These are phyloP conservation scores for Lachnellula arida DNA, from an alignment of 2,329 filamentous ascomycete genomes.

Conservation along the genomic window DNA sequence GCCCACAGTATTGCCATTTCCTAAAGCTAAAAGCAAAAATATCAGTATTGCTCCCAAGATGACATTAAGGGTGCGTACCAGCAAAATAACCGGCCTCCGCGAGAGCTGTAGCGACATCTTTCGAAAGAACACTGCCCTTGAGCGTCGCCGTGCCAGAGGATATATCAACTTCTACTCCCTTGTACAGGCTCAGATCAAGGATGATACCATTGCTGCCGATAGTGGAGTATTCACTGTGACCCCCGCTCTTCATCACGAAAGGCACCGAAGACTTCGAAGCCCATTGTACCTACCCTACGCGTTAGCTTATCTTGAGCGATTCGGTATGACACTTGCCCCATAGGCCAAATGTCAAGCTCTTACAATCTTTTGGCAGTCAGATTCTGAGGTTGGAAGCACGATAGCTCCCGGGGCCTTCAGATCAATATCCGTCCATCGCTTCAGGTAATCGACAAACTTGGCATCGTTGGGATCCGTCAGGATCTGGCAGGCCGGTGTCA, in stretches of 20 bases:
- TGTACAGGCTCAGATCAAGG: constrained; percentile 24
- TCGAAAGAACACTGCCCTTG: constrained; percentile 11
- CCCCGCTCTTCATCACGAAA: constrained; percentile 25
- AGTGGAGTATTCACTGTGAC: constrained; percentile 28
- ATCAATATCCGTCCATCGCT: constrained; percentile 15
- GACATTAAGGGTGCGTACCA: not conserved
- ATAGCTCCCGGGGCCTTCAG: constrained; percentile 13
- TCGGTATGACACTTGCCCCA: no score
- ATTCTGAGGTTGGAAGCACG: constrained; percentile 11
- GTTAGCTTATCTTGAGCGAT: no score
- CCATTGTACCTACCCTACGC: constrained; percentile 1
- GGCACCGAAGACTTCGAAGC: constrained; percentile 8
- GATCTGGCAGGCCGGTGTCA: not conserved
- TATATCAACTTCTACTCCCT: constrained; percentile 16
- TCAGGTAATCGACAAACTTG: constrained; percentile 2
- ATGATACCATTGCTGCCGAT: constrained; percentile 24
- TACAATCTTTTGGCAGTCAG: constrained; percentile 11
- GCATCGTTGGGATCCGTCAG: not conserved
- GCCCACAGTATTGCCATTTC: constrained; percentile 31
- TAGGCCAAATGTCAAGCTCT: no score
- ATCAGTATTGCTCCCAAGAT: not conserved
- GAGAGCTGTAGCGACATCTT: constrained; percentile 17
- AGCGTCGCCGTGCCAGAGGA: constrained; percentile 12
- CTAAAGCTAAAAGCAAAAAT: constrained; percentile 20
- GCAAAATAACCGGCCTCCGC: constrained; percentile 6